phyloP scores from a whole-genome alignment of 306 rosid species.

The Luffa aegyptiaca region DNA sequence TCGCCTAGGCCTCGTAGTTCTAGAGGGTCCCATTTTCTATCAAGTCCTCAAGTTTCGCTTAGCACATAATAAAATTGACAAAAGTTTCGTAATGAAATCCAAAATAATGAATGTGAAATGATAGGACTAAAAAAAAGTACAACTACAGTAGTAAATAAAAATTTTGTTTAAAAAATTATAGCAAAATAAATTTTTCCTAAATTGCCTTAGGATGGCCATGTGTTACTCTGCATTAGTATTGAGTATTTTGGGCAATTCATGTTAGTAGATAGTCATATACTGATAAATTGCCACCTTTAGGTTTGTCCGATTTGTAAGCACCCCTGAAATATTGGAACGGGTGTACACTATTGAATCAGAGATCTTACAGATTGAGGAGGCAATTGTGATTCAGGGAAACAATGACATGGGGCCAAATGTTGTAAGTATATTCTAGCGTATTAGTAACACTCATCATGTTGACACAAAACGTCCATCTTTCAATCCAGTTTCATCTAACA shows the following conservation, averaged over 20 bases:
- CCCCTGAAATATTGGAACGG: slow-evolving; percentile 92
- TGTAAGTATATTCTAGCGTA: slow-evolving; percentile 34
- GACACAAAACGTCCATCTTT: not conserved
- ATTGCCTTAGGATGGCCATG: not conserved
- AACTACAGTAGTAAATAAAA: not conserved
- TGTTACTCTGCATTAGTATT: not conserved
- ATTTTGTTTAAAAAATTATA: not conserved
- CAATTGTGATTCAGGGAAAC: slow-evolving; percentile 82
- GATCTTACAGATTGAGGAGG: slow-evolving; percentile 91
- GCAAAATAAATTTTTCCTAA: not conserved
- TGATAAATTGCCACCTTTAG: slow-evolving; percentile 26
- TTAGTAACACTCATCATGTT: not conserved
- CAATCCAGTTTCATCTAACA: slow-evolving; percentile 25
- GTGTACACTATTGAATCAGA: slow-evolving; percentile 78
- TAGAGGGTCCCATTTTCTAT: not conserved
- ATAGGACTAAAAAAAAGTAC: not conserved
- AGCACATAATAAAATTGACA: not conserved
- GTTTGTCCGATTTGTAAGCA: slow-evolving; percentile 94
- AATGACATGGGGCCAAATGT: slow-evolving; percentile 41
- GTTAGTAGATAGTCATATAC: not conserved
- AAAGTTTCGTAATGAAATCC: not conserved
- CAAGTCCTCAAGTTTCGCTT: not conserved
- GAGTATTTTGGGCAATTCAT: not conserved
- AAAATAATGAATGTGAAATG: not conserved
- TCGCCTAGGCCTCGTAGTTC: not conserved